Percentiles rank a stretch among this genome's conserved stretches.
These are phyloP conservation scores for Rickenella mellea DNA, from an alignment of 768 basidiomycete genomes.

Conservation along the genomic window DNA sequence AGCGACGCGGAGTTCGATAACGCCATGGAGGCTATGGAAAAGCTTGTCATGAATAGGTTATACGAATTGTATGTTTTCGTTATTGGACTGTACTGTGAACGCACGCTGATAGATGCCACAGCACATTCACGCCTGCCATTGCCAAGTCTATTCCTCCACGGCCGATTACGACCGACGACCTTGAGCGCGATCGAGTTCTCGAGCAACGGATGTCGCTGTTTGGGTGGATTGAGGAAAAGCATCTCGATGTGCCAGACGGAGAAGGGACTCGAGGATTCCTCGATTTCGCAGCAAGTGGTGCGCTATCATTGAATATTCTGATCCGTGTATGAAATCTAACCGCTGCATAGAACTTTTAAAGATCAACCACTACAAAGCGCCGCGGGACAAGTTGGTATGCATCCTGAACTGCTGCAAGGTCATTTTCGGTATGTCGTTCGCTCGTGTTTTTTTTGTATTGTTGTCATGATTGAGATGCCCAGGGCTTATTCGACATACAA, in stretches of 20 bases:
- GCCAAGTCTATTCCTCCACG: conserved; percentile 54
- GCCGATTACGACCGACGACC: conserved; percentile 84
- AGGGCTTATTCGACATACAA: conserved; percentile 87
- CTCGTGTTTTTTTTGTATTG: conserved; percentile 3
- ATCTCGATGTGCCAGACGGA: conserved; percentile 81
- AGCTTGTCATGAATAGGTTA: conserved; percentile 95
- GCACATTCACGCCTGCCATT: conserved; percentile 89
- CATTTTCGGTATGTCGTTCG: conserved; percentile 72
- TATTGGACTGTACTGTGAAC: not conserved
- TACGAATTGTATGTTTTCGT: conserved; percentile 75
- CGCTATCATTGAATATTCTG: not conserved
- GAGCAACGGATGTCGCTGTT: conserved; percentile 86
- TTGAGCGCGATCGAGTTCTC: conserved; percentile 91
- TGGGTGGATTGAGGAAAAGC: conserved; percentile 79
- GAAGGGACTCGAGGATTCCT: conserved; percentile 75
- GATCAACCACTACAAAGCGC: conserved; percentile 98
- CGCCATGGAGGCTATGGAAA: conserved; percentile 98
- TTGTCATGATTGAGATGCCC: conserved; percentile 6
- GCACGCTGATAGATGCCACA: conserved; percentile 21
- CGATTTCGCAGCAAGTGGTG: conserved; percentile 78
- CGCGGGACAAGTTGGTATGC: conserved; percentile 95
- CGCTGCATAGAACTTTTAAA: conserved; percentile 74
- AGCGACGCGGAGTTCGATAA: conserved; percentile 87
- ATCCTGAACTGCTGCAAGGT: conserved; percentile 98
- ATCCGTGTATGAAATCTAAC: not conserved